Evolutionary conservation across 2,329 filamentous ascomycete species (phyloP), one percentile per base, ranked within the genome.

Genomic region (Triangularia setosa): DNA sequence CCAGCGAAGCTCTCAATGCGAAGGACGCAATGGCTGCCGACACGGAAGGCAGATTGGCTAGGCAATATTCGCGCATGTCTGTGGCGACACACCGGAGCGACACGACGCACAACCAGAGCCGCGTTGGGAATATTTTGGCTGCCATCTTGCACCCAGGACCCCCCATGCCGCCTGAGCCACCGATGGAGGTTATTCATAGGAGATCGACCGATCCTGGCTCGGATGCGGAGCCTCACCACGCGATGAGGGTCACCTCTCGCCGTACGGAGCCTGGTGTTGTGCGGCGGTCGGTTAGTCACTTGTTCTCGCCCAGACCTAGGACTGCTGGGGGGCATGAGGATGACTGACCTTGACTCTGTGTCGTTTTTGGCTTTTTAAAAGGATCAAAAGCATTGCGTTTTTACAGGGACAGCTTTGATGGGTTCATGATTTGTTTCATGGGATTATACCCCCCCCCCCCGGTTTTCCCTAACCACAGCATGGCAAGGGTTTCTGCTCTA

Each of bases 1-100:
- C 85, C 4, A 85, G 82, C 72, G 84, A 87, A 70, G 76, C 82
- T 24, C 81, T 84, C 23, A 81, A 84, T 69, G 78, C 79, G 62
- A 82, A 80, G 64, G 84, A 87, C 71, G 79, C 79, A 2, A 80
- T 81, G 18, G 81, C 82, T 71, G 80, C 79, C 2, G 81, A 81
- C 18, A 81, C 82, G 27, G 80, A 81, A 44, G 40, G 72, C 9
- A 72, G 73, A 23, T 67, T 78, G 48, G 73, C 75, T 12, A 72
- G 76, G n/a, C 74, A 75, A n/a, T 68, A 69, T n/a, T 79, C 77
- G 0, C 72, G 68, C n/a, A 64, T 74, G 44, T 78, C 77, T 1
- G 62, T 70, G 4, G 71, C 69, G 1, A 69, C 72, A 14, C 40
- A 48, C 40, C 40, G n/a, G 16, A 48, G 40, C 40, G 40, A 48